These are phyloP conservation scores for Picea glauca DNA, from an alignment of 75 land plant genomes.

Conservation along the genomic window DNA sequence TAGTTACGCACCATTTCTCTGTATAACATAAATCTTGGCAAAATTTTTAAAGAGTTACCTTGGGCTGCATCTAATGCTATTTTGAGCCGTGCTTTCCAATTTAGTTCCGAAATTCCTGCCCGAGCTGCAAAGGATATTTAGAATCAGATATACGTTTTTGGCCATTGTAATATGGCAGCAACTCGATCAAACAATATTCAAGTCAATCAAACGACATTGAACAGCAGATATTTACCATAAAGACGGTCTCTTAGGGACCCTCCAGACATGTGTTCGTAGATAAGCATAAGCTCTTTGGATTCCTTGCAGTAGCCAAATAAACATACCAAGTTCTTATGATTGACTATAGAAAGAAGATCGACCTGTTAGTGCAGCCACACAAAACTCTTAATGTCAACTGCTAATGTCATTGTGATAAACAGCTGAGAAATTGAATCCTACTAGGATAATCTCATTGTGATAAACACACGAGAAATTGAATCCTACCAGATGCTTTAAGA, in stretches of 20 bases:
- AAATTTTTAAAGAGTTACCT: neutral
- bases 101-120: neutral
- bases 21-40: too few relatives aligned
- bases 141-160: neutral
- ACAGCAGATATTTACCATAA: neutral
- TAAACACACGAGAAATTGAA: too few relatives aligned
- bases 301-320: conserved; percentile 46
- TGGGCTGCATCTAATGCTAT: conserved; percentile 6
- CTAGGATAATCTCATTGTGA: too few relatives aligned
- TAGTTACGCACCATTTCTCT: too few relatives aligned
- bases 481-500: too few relatives aligned
- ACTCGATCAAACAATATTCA: too few relatives aligned
- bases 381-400: too few relatives aligned
- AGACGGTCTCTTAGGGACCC: conserved; percentile 57
- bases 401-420: too few relatives aligned
- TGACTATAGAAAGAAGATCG: conserved; percentile 6
- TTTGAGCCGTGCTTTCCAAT: conserved; percentile 16
- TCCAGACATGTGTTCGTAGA: conserved; percentile 47
- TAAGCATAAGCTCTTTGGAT: conserved; percentile 30
- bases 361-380: neutral
- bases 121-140: neutral
- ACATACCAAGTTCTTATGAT: conserved; percentile 36
- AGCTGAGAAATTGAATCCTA: too few relatives aligned
- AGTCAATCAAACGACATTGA: too few relatives aligned
- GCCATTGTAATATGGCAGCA: neutral